Conservation (phyloP, 2,329 filamentous ascomycete genomes). For the Xylaria sp. region DNA sequence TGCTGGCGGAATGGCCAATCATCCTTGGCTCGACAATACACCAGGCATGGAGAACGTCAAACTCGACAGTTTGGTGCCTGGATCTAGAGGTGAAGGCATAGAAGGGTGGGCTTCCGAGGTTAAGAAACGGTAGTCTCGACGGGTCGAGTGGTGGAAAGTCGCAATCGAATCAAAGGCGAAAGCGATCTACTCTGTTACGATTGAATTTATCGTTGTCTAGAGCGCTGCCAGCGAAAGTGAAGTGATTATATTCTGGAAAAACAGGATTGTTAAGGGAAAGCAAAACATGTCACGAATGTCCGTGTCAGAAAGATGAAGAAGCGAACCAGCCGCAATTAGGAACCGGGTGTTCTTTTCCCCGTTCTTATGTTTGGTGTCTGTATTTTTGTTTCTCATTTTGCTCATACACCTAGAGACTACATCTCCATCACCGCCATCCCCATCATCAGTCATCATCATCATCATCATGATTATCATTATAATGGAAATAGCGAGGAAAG, state of each 20-base stretch:
- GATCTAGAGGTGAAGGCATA: constrained; percentile 88
- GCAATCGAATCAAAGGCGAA: neutral
- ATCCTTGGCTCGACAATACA: constrained; percentile 84
- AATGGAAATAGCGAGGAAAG: constrained; percentile 33
- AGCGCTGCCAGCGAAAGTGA: constrained; percentile 5
- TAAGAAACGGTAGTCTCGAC: constrained; percentile 73
- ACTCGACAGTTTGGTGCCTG: constrained; percentile 78
- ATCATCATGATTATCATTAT: constrained; percentile 23
- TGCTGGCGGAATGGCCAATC: constrained; percentile 92
- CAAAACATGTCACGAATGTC: constrained; percentile 16
- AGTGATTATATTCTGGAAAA: constrained; percentile 32
- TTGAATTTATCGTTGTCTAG: constrained; percentile 19
- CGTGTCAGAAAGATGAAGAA: constrained; percentile 14
- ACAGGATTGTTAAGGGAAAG: constrained; percentile 5
- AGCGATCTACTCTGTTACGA: constrained; percentile 25
- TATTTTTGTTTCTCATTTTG: constrained; percentile 27
- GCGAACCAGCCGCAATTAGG: constrained; percentile 13
- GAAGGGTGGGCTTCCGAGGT: constrained; percentile 93
- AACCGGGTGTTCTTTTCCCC: neutral
- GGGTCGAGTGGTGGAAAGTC: neutral
- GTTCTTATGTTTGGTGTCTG: constrained; percentile 18
- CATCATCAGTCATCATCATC: neutral
- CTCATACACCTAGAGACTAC: constrained; percentile 27
- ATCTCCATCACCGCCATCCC: constrained; percentile 22
- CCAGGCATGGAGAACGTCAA: constrained; percentile 86